Evolutionary conservation across 768 basidiomycete genomes (phyloP).

Genomic region (Boletus vermiculosoides): DNA sequence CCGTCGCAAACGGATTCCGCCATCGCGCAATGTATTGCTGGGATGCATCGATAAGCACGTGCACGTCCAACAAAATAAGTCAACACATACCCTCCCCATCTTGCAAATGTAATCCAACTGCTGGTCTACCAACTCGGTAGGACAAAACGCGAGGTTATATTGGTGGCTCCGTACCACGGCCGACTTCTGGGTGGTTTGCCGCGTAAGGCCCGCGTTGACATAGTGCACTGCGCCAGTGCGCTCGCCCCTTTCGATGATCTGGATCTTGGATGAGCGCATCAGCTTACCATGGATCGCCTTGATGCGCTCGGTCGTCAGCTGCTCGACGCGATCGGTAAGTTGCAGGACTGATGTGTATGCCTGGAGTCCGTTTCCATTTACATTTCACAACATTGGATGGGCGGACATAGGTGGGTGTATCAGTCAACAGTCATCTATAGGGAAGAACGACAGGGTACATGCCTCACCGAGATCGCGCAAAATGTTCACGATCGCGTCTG

Average conservation of each 20-base stretch:
- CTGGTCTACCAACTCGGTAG: conserved; percentile 30
- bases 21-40: conserved; percentile 39
- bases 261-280: conserved; percentile 34
- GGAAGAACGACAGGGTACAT: not conserved
- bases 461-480: conserved; percentile 30
- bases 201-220: conserved; percentile 31
- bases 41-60: not conserved
- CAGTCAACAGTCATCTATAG: not conserved
- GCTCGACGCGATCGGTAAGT: conserved; percentile 26
- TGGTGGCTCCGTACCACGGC: conserved; percentile 33
- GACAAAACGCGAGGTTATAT: conserved; percentile 35
- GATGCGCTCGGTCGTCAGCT: conserved; percentile 28
- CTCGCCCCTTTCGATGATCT: conserved; percentile 16
- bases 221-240: conserved; percentile 20
- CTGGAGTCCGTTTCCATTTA: conserved; percentile 7
- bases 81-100: conserved; percentile 30
- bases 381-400: not conserved
- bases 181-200: conserved; percentile 28
- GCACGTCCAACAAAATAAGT: not conserved
- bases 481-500: conserved; percentile 18
- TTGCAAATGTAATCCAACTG: conserved; percentile 36
- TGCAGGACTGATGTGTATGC: conserved; percentile 26
- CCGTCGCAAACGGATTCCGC: conserved; percentile 38
- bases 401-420: not conserved
- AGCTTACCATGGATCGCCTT: conserved; percentile 31